Conservation (phyloP, 495 filamentous ascomycete genomes). For the Podospora pseudocomata region DNA sequence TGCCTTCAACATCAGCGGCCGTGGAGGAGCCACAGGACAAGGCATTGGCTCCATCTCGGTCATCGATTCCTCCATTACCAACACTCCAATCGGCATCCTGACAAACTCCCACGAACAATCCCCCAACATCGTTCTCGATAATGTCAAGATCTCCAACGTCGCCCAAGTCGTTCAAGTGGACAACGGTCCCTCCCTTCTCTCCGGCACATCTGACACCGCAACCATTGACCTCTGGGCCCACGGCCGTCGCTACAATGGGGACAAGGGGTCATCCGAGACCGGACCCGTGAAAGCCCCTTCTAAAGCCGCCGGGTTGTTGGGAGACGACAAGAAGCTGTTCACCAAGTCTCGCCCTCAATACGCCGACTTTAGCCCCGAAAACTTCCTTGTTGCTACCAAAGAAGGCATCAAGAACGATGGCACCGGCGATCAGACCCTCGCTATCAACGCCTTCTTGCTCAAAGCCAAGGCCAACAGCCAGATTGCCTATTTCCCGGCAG, state of each 20-base stretch:
- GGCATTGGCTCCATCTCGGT: background rate
- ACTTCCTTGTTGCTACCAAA: background rate
- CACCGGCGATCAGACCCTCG: background rate
- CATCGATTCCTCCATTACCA: background rate
- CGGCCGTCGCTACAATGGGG: background rate
- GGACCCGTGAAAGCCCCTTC: background rate
- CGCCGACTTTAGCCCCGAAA: too few relatives aligned
- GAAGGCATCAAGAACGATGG: background rate
- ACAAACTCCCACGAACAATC: background rate
- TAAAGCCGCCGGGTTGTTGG: background rate
- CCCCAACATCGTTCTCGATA: background rate
- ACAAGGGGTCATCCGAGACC: background rate
- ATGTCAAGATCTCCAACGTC: background rate
- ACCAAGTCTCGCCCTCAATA: background rate
- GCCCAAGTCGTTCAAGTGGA: background rate
- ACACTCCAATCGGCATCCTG: background rate
- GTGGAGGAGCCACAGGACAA: background rate
- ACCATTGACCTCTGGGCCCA: background rate
- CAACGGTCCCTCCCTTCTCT: background rate
- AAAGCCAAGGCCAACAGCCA: conserved; percentile 28
- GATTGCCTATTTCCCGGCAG: conserved; percentile 27
- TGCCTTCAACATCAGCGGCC: conserved; percentile 44
- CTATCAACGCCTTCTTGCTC: conserved; percentile 5
- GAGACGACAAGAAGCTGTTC: background rate
- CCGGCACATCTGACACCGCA: background rate